Conservation (phyloP, 2,329 filamentous ascomycete genomes). For the Rutstroemia sp. region DNA sequence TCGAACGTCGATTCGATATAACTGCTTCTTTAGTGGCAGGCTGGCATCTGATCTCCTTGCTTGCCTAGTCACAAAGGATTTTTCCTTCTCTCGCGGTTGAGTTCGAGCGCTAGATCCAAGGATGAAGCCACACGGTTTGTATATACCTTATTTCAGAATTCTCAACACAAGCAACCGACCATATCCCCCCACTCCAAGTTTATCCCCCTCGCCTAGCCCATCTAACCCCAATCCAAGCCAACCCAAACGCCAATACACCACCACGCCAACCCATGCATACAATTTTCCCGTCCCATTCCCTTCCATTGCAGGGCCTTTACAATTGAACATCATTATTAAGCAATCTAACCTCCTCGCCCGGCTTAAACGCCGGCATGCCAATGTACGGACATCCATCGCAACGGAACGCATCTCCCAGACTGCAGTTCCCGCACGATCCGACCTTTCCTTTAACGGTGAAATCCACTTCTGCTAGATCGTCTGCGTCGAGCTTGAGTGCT, state of each 20-base stretch:
- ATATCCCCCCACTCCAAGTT: no score
- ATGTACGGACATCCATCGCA: constrained; percentile 75
- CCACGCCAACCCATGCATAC: not conserved
- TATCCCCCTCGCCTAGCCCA: no score
- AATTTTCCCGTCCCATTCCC: not conserved
- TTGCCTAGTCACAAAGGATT: no score
- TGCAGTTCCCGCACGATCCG: constrained; percentile 89
- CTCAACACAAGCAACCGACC: no score
- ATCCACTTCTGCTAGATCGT: constrained; percentile 84
- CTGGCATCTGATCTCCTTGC: no score
- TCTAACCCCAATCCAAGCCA: not conserved
- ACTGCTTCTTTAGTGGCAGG: no score
- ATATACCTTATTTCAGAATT: no score
- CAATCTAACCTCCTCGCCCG: constrained; percentile 85
- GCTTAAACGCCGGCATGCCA: constrained; percentile 91
- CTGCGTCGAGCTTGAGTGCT: constrained; percentile 61
- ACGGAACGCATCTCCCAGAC: constrained; percentile 82
- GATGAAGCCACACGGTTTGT: no score
- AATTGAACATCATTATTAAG: constrained; percentile 82
- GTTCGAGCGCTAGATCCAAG: no score
- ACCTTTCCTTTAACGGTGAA: constrained; percentile 98
- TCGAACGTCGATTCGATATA: no score
- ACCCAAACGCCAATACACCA: not conserved
- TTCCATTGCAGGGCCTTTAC: constrained; percentile 33
- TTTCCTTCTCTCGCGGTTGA: no score